These are phyloP conservation scores for Chenopodium album DNA, from an alignment of 148 eudicot genomes.

Conservation along the genomic window DNA sequence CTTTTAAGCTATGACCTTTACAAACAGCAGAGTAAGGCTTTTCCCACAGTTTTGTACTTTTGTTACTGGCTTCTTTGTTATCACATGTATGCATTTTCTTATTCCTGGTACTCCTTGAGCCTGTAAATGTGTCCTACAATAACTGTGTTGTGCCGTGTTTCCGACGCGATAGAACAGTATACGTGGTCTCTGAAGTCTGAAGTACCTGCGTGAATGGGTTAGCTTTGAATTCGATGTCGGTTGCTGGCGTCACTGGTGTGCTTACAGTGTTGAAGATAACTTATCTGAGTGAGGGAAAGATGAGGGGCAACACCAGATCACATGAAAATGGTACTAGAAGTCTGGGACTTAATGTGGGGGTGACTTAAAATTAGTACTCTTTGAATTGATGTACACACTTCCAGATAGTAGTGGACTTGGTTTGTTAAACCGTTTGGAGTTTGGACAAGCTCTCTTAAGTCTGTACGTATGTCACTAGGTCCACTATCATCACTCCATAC, in stretches of 20 bases:
- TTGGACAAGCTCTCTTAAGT: background rate
- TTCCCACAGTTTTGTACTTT: background rate
- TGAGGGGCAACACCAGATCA: background rate
- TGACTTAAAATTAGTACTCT: background rate
- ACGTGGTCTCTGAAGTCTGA: background rate
- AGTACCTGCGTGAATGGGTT: background rate
- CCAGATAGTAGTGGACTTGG: background rate
- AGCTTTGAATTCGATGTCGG: background rate
- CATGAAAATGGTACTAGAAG: background rate
- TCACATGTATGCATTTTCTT: slow-evolving; percentile 5
- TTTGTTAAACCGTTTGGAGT: background rate
- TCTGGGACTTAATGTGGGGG: background rate
- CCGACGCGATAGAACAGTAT: background rate
- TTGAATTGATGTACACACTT: background rate
- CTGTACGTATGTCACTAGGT: no score
- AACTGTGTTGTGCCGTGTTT: background rate
- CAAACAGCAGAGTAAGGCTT: background rate
- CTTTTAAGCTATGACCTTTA: background rate
- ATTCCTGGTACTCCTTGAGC: background rate
- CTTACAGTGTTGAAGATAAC: background rate
- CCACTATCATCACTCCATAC: no score
- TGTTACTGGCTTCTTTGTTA: background rate
- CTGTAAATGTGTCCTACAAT: background rate
- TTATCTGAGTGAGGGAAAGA: background rate
- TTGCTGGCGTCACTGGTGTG: background rate